Evolutionary conservation across 345 rosid genomes (phyloP), one percentile per base, ranked within the genome.

Genomic region (Eucalyptus paniculata): DNA sequence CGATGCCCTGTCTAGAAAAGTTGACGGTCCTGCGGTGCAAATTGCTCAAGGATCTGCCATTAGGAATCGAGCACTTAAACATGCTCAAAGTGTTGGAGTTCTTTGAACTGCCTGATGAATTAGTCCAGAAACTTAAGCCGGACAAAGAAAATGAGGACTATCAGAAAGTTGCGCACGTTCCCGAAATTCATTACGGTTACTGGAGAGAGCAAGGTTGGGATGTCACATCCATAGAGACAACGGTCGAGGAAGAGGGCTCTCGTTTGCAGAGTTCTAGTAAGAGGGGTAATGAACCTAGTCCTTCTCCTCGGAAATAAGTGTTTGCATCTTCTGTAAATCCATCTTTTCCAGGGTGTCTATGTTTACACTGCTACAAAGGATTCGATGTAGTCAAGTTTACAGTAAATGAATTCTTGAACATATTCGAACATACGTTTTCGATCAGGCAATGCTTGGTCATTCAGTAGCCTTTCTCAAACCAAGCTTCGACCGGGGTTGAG

Each of bases 151-250:
- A 87, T 85, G 89, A 91, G 80, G 92, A 90, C 60, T 90, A 86
- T 53, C 49, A 23, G 42, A 91, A 90, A 65, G 88, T 91, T 11
- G 91, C 90, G 32, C 90, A 83, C 86, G 72, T 92, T 85, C 92
- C 93, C 21, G 92, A 92, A 88, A 92, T 92, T 50, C 86, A 67
- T 87, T 88, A 80, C 12, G 91, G 89, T 15, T 89, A 91, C 89
- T 91, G 91, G 92, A 89, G 92, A 81, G 92, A 92, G 30, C 90
- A 90, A 8, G 93, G 90, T 18, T 89, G 93, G 93, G 91, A 93
- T 34, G 91, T 91, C 34, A 89, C 90, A 32, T 81, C 92, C 14
- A 50, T 90, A 28, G 92, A 89, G 44, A 85, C 82, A 80, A 60
- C 87, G 34, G 85, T 77, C 88, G 83, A 3, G 88, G 88, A 56